Conservation (phyloP, 768 basidiomycete genomes). For the Mycena albidolilacea region DNA sequence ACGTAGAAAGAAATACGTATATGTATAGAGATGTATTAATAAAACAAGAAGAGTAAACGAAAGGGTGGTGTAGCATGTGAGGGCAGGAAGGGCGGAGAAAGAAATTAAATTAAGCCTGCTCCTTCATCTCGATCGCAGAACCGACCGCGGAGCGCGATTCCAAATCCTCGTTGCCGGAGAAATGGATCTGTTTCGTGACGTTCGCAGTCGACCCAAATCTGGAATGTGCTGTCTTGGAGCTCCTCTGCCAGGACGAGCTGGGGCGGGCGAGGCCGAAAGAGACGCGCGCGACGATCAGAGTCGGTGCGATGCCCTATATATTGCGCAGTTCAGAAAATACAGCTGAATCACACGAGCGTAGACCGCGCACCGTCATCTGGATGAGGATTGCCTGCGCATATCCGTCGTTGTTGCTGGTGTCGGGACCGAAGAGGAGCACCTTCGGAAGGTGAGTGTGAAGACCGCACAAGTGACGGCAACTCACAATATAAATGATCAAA, state of each 20-base stretch:
- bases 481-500: conserved; percentile 27
- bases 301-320: conserved; percentile 33
- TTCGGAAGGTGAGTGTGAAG: too few species aligned
- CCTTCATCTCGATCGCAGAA: conserved; percentile 24
- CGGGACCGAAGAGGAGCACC: conserved; percentile 24
- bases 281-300: conserved; percentile 35
- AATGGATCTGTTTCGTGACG: conserved; percentile 27
- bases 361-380: conserved; percentile 27
- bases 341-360: too few species aligned
- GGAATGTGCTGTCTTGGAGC: conserved; percentile 11
- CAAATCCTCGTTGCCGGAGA: conserved; percentile 33
- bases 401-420: conserved; percentile 19
- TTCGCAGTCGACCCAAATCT: neutral
- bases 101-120: neutral
- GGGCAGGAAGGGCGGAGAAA: too few species aligned
- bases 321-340: neutral
- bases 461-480: too few species aligned
- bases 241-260: conserved; percentile 38
- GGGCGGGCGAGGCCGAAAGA: conserved; percentile 33
- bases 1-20: neutral
- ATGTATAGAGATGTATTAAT: neutral
- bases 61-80: neutral
- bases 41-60: conserved; percentile 13
- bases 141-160: conserved; percentile 16
- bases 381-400: conserved; percentile 29